phyloP scores from a whole-genome alignment of 2,329 filamentous ascomycete species.

The Triangularia verruculosa region DNA sequence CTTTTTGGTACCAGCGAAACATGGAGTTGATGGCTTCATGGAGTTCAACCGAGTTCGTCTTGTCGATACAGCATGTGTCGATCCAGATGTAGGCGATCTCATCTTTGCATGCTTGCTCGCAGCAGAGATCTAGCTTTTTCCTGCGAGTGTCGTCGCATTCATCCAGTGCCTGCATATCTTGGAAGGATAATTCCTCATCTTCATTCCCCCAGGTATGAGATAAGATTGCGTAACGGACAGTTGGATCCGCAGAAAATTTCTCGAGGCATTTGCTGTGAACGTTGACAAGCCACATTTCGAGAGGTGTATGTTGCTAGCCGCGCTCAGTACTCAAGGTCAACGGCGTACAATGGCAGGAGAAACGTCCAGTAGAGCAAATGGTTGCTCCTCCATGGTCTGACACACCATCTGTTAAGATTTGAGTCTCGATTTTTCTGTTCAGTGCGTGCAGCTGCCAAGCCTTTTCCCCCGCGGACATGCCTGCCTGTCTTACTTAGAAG shows the following conservation, averaged over 20 bases:
- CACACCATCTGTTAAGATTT: no score
- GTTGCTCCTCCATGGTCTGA: no score
- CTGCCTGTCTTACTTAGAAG: no score
- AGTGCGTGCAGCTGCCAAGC: no score
- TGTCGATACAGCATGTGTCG: slow-evolving; percentile 18
- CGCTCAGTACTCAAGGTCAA: not conserved
- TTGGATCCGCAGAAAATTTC: not conserved
- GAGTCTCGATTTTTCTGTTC: no score
- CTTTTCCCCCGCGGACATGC: no score
- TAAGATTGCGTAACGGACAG: slow-evolving; percentile 12
- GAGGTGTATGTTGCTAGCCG: not conserved
- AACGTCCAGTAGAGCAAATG: no score
- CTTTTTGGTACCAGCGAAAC: slow-evolving; percentile 7
- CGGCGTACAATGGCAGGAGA: no score
- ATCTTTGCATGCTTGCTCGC: not conserved
- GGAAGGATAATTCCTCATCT: slow-evolving; percentile 8
- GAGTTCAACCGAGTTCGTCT: not conserved
- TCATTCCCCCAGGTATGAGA: slow-evolving; percentile 15
- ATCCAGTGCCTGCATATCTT: slow-evolving; percentile 4
- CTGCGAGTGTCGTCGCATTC: not conserved
- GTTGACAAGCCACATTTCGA: slow-evolving; percentile 4
- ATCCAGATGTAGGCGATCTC: slow-evolving; percentile 16
- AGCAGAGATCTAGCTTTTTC: not conserved
- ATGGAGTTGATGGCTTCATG: slow-evolving; percentile 3
- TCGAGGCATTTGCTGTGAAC: not conserved